Evolutionary conservation across 2,329 filamentous ascomycete genomes (phyloP).

Genomic region (Alternaria gansuensis): DNA sequence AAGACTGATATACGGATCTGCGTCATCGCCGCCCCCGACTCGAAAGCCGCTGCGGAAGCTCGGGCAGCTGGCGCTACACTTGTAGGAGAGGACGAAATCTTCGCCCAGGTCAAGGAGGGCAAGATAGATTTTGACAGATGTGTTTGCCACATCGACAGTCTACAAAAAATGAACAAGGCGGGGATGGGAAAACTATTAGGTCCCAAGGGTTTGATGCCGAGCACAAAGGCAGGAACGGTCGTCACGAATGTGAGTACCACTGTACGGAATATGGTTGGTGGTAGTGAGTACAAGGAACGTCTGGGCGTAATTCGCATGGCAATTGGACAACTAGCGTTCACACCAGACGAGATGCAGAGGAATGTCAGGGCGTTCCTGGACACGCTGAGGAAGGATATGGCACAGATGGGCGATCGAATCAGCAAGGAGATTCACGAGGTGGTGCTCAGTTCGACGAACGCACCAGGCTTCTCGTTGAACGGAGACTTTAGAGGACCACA

Average conservation of each 20-base stretch:
- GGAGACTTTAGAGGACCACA: conserved; percentile 72
- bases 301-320: conserved; percentile 85
- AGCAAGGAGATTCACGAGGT: conserved; percentile 78
- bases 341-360: conserved; percentile 81
- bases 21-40: conserved; percentile 88
- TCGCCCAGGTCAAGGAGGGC: conserved; percentile 78
- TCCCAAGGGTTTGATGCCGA: conserved; percentile 92
- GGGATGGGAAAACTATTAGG: conserved; percentile 82
- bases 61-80: conserved; percentile 79
- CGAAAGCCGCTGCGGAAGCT: conserved; percentile 76
- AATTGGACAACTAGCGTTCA: conserved; percentile 90
- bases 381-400: conserved; percentile 80
- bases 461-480: conserved; percentile 85
- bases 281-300: conserved; percentile 85
- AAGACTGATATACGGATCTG: conserved; percentile 88
- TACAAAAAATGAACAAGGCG: conserved; percentile 82
- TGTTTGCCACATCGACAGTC: conserved; percentile 82
- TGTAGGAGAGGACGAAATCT: conserved; percentile 86
- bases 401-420: conserved; percentile 68
- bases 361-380: conserved; percentile 83
- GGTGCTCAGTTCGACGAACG: conserved; percentile 85
- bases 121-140: conserved; percentile 88
- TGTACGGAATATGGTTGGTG: conserved; percentile 83
- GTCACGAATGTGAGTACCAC: conserved; percentile 78
- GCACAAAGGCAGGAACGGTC: conserved; percentile 84